phyloP scores from a whole-genome alignment of 1,139 yeast genomes.

The Williopsis jadinii region DNA sequence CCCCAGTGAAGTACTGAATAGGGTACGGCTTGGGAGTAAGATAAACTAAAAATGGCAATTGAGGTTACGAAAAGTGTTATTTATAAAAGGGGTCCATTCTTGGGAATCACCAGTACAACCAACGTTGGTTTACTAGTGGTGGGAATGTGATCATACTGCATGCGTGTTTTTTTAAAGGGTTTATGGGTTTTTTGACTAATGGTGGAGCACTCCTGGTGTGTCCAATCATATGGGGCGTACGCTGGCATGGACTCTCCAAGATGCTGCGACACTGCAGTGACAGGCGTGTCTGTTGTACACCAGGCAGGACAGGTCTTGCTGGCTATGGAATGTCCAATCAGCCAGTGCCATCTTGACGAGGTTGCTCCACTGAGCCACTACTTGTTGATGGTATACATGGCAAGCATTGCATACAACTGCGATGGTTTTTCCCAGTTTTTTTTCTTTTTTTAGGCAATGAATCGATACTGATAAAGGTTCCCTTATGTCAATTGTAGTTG shows the following conservation, averaged over 20 bases:
- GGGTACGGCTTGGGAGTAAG: background rate
- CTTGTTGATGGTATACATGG: background rate
- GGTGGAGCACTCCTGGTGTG: no score
- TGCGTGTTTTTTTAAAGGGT: background rate
- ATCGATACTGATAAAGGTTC: conserved; percentile 1
- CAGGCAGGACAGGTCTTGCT: no score
- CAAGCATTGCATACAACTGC: conserved; percentile 1
- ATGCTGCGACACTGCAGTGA: no score
- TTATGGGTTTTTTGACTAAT: conserved; percentile 8
- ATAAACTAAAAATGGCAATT: conserved; percentile 21
- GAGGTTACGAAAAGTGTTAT: conserved; percentile 6
- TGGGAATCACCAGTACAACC: no score
- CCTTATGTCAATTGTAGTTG: background rate
- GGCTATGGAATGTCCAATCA: no score
- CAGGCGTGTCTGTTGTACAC: no score
- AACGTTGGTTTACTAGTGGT: background rate
- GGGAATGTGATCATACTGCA: no score
- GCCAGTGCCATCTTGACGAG: no score
- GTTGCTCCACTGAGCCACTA: no score
- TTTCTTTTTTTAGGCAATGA: conserved; percentile 11
- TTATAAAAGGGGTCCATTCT: no score
- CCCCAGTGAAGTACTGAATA: conserved; percentile 22
- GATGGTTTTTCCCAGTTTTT: conserved; percentile 5
- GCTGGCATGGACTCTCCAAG: no score
- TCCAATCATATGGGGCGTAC: no score